Base-by-base conservation (phyloP, 2,329 filamentous ascomycete species). In the Colletotrichum kahawae region DNA sequence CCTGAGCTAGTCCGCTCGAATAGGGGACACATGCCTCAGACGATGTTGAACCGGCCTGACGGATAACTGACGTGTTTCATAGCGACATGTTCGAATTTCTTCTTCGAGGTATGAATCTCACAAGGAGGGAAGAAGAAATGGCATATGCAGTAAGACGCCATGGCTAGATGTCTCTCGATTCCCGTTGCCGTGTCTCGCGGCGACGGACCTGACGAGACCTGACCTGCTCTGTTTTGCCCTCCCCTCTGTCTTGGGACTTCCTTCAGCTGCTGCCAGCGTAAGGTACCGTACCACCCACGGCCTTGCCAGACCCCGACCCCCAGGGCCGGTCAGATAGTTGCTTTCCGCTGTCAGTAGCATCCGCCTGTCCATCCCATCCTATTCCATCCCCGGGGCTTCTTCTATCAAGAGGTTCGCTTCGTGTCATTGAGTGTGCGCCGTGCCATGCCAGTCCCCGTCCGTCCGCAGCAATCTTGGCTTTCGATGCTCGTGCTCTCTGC, bases 111-210 rank as follows among this genome's bases (percentile, higher is more conserved):
- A 36, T 33, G 34, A 27, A 33, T 67, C 56, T 57, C 56, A 72
- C 24, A 29, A 43, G 38, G 21, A 51, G 24, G 33, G 60, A 72
- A 75, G 56, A 72, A 67, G 68, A 56, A 75, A 67, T 66, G 71
- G 14, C 62, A 71, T 57, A 33, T 74, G 71, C 34, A 67, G 67
- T 62, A 62, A 75, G 72, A 67, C 69, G 18, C 62, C 62, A 72
- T 71, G 54, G 62, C 48, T 54, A 56, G 62, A 72, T 75, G 72
- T 75, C 68, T 75, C 68, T 71, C 68, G 33, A 62, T 67, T 62
- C 29, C 68, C 68, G 68, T 71, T 75, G 29, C 62, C 33, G 29
- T 75, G 72, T 75, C 72, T 72, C 68, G 36, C 67, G 54, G 51
- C 31, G 21, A 33, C 18, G 38, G 38, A 48, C 18, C 38, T 34